phyloP scores from a whole-genome alignment of 2,329 filamentous ascomycete species.

The Fusarium transvaalense region DNA sequence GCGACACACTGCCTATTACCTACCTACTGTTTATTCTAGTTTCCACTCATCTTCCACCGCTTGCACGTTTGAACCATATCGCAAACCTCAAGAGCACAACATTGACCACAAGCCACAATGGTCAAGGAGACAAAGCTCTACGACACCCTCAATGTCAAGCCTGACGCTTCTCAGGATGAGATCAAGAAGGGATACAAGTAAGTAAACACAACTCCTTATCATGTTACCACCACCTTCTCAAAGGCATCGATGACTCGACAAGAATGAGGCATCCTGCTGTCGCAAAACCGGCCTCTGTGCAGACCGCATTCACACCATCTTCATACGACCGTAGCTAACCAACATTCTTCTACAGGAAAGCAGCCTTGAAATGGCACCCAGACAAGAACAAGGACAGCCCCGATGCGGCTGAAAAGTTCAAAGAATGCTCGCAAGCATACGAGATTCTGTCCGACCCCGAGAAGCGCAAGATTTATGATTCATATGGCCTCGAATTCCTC shows the following conservation, averaged over 20 bases:
- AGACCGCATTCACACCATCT: neutral
- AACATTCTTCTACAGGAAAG: conserved; percentile 70
- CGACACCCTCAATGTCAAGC: conserved; percentile 83
- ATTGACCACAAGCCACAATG: conserved; percentile 68
- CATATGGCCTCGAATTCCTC: conserved; percentile 93
- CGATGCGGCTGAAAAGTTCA: conserved; percentile 91
- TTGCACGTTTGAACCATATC: conserved; percentile 23
- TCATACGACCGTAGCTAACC: conserved; percentile 52
- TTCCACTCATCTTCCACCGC: conserved; percentile 25
- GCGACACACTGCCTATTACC: neutral
- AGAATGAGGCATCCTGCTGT: neutral
- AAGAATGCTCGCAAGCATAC: conserved; percentile 97
- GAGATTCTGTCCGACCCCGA: conserved; percentile 98
- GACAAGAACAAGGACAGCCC: conserved; percentile 98
- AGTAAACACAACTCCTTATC: conserved; percentile 47
- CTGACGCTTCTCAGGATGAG: conserved; percentile 87
- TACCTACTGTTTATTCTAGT: conserved; percentile 5
- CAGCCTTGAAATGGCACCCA: conserved; percentile 91
- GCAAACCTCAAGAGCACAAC: conserved; percentile 13
- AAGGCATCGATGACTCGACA: conserved; percentile 7
- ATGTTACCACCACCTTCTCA: neutral
- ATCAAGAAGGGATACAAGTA: conserved; percentile 97
- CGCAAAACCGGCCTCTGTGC: neutral
- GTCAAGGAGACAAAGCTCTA: conserved; percentile 97
- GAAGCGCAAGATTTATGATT: conserved; percentile 95